These are phyloP conservation scores for Decorospora gaudefroyi DNA, from an alignment of 2,329 filamentous ascomycete genomes.

Conservation along the genomic window DNA sequence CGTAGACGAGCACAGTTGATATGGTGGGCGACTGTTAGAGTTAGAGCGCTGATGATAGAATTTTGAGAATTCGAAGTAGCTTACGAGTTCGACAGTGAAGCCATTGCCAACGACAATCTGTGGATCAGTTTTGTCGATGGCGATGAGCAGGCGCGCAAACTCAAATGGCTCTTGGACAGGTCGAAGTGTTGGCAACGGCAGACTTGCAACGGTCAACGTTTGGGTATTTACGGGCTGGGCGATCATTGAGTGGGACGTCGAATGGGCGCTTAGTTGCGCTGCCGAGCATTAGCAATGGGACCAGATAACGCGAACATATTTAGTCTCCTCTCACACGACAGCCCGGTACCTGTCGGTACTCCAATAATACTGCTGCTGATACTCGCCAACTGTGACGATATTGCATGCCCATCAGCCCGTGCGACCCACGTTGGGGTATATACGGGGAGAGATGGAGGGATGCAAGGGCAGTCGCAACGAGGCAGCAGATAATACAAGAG, in stretches of 20 bases:
- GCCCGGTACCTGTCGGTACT: conserved; percentile 10
- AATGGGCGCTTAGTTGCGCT: conserved; percentile 18
- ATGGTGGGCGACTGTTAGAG: conserved; percentile 44
- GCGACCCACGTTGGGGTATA: conserved; percentile 23
- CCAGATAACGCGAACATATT: no score
- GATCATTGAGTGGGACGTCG: conserved; percentile 20
- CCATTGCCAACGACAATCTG: conserved; percentile 48
- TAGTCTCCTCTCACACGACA: conserved; percentile 22
- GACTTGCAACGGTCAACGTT: no score
- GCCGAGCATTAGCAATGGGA: no score
- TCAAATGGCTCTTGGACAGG: conserved; percentile 32
- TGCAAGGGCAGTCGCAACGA: conserved; percentile 21
- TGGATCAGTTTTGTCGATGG: conserved; percentile 46
- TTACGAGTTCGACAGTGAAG: conserved; percentile 50
- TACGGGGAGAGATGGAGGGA: conserved; percentile 13
- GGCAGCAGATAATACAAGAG: no score
- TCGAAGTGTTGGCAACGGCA: conserved; percentile 1
- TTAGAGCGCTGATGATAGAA: no score
- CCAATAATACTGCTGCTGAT: conserved; percentile 20
- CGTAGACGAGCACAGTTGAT: conserved; percentile 54
- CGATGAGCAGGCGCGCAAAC: conserved; percentile 47
- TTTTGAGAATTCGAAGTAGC: no score
- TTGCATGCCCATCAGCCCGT: conserved; percentile 35
- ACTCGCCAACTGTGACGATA: conserved; percentile 16
- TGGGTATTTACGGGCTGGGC: conserved; percentile 11